A percentile compares a stretch with the other conserved stretches of the same genome.
phyloP scores from a whole-genome alignment of 345 rosid genomes.

The Passiflora organensis region DNA sequence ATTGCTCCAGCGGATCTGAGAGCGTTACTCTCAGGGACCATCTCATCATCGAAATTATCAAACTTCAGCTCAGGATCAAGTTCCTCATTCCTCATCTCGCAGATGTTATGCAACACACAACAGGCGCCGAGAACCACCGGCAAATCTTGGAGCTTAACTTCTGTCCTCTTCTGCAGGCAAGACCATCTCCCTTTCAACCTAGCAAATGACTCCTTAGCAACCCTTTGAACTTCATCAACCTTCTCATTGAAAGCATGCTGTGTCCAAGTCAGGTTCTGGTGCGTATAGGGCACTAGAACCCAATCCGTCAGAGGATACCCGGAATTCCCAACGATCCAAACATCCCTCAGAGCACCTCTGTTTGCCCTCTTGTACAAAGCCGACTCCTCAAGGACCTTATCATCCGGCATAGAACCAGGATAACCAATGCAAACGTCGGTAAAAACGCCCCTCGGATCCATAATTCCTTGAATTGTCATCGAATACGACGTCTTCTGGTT shows the following conservation, averaged over 20 bases:
- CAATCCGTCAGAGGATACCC: constrained; percentile 68
- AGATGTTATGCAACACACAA: constrained; percentile 72
- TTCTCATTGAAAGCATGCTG: constrained; percentile 70
- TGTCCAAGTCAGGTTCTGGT: constrained; percentile 70
- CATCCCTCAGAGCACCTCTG: constrained; percentile 48
- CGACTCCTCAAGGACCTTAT: constrained; percentile 65
- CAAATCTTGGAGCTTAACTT: constrained; percentile 70
- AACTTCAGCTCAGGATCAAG: constrained; percentile 38
- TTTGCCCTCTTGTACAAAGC: constrained; percentile 55
- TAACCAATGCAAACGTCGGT: constrained; percentile 75
- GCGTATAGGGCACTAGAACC: constrained; percentile 70
- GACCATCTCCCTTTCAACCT: constrained; percentile 69
- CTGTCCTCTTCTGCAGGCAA: constrained; percentile 73
- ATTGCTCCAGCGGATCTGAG: constrained; percentile 41
- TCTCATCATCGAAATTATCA: constrained; percentile 59
- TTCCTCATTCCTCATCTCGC: constrained; percentile 67
- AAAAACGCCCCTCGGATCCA: constrained; percentile 60
- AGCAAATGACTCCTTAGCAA: constrained; percentile 47
- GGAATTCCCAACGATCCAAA: constrained; percentile 57
- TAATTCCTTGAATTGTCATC: constrained; percentile 76
- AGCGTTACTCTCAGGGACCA: constrained; percentile 45
- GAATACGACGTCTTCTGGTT: constrained; percentile 84
- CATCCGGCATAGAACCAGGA: constrained; percentile 80
- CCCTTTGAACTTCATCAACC: constrained; percentile 35
- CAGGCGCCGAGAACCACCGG: constrained; percentile 84